Base-by-base conservation (phyloP, 306 rosid genomes). In the Cucurbita moschata region DNA sequence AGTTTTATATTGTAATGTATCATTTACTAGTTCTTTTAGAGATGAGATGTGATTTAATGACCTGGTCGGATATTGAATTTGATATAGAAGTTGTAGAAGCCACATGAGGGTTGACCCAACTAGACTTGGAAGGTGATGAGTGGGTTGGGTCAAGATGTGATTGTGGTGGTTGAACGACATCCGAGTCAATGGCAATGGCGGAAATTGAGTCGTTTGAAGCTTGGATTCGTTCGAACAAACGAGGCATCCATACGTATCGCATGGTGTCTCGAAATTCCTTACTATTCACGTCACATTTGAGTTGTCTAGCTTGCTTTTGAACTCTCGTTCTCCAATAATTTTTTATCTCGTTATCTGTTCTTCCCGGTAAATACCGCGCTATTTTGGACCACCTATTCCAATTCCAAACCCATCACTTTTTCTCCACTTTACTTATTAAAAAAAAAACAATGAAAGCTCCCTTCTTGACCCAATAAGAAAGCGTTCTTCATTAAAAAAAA, bases 251-350 rank as follows among this genome's bases (percentile, higher is more conserved):
- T 1, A 83, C 88, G 52, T 67, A 77, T 71, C 92, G 92, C 92
- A 94, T 73, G 58, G 95, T 79, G 72, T 94, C 95, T 72, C 90
- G 91, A 65, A 94, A 94, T 74, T 85, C 81, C 67, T 94, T 83
- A 82, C 97, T 91, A 75, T 94, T 94, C 13, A 94, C 96, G 69
- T 91, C 95, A 76, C 91, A 94, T 42, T 86, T 90, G 62, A 94
- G 90, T 43, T 94, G 95, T 81, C 86, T 91, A 0, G 99, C 99
- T 60, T 85, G 99, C 88, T 91, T 94, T 77, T 91, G 92, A 49
- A 94, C 97, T 53, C 97, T 79, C 0, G 99, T 94, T 77, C 99
- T 89, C 99, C 99, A 94, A 46, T 88, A 94, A 76, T 94, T 94
- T 78, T 94, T 94, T 30, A 94, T 87, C 81, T 94, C 99, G 37